Evolutionary conservation across 2,329 filamentous ascomycete genomes (phyloP), one percentile per base, ranked within the genome.

Genomic region (Colletotrichum horii): DNA sequence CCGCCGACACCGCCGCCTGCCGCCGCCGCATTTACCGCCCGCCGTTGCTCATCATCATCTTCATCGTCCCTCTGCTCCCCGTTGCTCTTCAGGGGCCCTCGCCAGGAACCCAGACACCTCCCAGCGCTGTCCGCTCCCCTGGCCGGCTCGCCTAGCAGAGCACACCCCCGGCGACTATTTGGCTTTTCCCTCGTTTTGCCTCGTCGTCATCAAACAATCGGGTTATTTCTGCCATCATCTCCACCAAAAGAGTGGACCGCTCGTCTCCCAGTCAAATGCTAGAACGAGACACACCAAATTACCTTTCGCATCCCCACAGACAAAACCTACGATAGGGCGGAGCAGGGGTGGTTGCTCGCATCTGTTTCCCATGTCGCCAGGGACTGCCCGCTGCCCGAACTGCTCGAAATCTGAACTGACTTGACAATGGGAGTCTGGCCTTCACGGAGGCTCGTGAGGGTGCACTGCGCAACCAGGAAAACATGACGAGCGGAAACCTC

Each of bases 171-270:
- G 58, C 28, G 12, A 68, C 70, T 61, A 66, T 76, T 75, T 76
- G 70, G 56, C 74, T 76, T 76, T 76, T 65, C 36, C 36, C 64
- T 69, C 65, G 74, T 76, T 74, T 74, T 68, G 74, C 74, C 74
- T 76, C 48, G 74, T 76, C 74, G 55, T 76, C 74, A 74, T 76
- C 70, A 76, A 76, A 76, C 74, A 74, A 76, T 74, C 74, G 74
- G 74, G 74, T 74, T 76, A 73, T 76, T 76, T 76, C 70, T 76
- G 64, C 74, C 74, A 66, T 69, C 65, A 65, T 76, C 64, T 55
- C 74, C 73, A 73, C 70, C 26, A 22, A 26, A 58, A 30, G 19
- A 65, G 74, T 65, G 74, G 70, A 16, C 12, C 70, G 2, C 48
- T 65, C 28, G 38, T 56, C 38, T 71, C 55, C 70, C 56, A 69